These are phyloP conservation scores for Elaeagnus macrophylla DNA, from an alignment of 306 rosid species.

Conservation along the genomic window DNA sequence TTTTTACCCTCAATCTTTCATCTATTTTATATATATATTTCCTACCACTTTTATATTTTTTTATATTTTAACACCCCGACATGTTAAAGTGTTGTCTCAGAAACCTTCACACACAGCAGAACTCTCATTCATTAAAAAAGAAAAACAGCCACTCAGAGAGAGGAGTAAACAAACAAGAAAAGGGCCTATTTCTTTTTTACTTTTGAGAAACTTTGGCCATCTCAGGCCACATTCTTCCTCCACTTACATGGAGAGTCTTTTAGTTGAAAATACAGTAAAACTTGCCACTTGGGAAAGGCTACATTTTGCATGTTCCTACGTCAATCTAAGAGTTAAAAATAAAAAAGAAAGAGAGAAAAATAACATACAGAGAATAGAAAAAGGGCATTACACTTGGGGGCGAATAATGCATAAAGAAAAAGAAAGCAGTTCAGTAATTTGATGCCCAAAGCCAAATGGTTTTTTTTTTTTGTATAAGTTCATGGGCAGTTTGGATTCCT, in stretches of 20 bases:
- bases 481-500: slow-evolving; percentile 69
- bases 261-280: slow-evolving; percentile 41
- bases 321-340: slow-evolving; percentile 15
- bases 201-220: slow-evolving; percentile 69
- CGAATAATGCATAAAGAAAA: slow-evolving; percentile 40
- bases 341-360: slow-evolving; percentile 23
- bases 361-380: too few relatives aligned
- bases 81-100: too few relatives aligned
- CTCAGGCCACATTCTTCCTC: neutral
- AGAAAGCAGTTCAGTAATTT: slow-evolving; percentile 3
- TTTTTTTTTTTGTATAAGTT: slow-evolving; percentile 2
- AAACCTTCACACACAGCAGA: too few relatives aligned
- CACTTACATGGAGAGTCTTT: slow-evolving; percentile 26
- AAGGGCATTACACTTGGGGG: slow-evolving; percentile 30
- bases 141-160: slow-evolving; percentile 44
- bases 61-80: too few relatives aligned
- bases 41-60: too few relatives aligned
- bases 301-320: slow-evolving; percentile 4
- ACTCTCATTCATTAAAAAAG: slow-evolving; percentile 42
- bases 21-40: too few relatives aligned
- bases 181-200: slow-evolving; percentile 51
- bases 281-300: slow-evolving; percentile 56
- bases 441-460: neutral
- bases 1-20: too few relatives aligned
- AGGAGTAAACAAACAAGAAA: slow-evolving; percentile 54